Conservation (phyloP, 176 grass and related monocot genomes). For the Elaeis guineensis region DNA sequence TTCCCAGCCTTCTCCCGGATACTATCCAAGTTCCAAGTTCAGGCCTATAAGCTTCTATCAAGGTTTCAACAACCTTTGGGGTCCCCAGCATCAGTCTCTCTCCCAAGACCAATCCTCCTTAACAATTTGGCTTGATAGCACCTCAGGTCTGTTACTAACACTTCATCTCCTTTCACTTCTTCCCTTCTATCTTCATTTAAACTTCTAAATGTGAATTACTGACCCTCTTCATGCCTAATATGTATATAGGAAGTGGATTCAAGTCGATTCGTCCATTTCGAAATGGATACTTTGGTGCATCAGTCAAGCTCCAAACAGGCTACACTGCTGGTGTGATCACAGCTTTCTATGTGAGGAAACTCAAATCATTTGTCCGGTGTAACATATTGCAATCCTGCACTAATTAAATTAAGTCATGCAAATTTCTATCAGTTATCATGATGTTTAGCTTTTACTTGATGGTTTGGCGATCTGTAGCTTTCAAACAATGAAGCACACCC, state of each 20-base stretch:
- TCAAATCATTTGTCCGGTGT: neutral
- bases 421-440: too few relatives aligned
- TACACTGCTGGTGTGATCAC: slow-evolving; percentile 94
- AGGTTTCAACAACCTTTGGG: slow-evolving; percentile 61
- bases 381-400: too few relatives aligned
- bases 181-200: too few relatives aligned
- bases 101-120: slow-evolving; percentile 21
- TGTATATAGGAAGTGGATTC: slow-evolving; percentile 58
- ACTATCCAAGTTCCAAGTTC: slow-evolving; percentile 51
- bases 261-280: slow-evolving; percentile 56
- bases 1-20: slow-evolving; percentile 73
- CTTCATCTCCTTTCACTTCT: neutral
- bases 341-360: slow-evolving; percentile 54
- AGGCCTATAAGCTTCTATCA: slow-evolving; percentile 38
- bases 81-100: slow-evolving; percentile 51
- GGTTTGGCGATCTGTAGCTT: slow-evolving; percentile 22
- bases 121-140: slow-evolving; percentile 58
- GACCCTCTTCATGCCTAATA: too few relatives aligned
- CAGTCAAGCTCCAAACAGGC: slow-evolving; percentile 69
- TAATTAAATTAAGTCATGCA: too few relatives aligned
- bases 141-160: slow-evolving; percentile 28
- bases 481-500: slow-evolving; percentile 63
- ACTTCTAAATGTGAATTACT: too few relatives aligned
- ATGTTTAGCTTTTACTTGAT: neutral
- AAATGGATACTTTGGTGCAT: slow-evolving; percentile 77